Percentiles rank a stretch among this genome's conserved stretches.
Conservation (phyloP, 768 basidiomycete species). For the Lentinula detonsa region DNA sequence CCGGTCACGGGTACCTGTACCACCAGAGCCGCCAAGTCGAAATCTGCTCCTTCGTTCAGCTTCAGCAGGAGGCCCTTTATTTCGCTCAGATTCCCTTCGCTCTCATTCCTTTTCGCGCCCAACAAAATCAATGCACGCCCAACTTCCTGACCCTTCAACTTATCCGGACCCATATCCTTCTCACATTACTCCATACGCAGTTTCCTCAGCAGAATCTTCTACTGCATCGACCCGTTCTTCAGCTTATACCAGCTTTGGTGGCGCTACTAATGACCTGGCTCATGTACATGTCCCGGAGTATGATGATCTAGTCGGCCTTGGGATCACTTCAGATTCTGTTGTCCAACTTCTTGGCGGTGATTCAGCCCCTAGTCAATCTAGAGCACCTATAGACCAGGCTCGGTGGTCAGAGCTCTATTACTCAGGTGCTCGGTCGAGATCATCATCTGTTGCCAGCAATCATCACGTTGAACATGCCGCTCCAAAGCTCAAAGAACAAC, state of each 20-base stretch:
- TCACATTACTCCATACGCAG: slow-evolving; percentile 26
- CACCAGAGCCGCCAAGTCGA: slow-evolving; percentile 14
- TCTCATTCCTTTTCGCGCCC: slow-evolving; percentile 32
- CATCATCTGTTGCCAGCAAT: slow-evolving; percentile 56
- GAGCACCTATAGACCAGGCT: slow-evolving; percentile 53
- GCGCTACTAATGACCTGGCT: slow-evolving; percentile 54
- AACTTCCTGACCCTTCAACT: slow-evolving; percentile 52
- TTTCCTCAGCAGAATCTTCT: slow-evolving; percentile 68
- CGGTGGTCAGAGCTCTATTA: slow-evolving; percentile 76
- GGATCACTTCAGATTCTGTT: slow-evolving; percentile 62
- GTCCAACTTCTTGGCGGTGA: slow-evolving; percentile 57
- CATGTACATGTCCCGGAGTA: slow-evolving; percentile 62
- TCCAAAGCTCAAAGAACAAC: slow-evolving; percentile 51
- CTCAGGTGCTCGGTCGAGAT: slow-evolving; percentile 58
- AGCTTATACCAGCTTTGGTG: slow-evolving; percentile 70
- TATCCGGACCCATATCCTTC: slow-evolving; percentile 37
- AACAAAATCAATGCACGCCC: slow-evolving; percentile 65
- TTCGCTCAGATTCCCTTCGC: slow-evolving; percentile 37
- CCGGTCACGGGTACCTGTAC: neutral
- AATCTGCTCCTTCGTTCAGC: slow-evolving; percentile 30
- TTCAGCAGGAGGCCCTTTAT: slow-evolving; percentile 33
- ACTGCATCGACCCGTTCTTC: slow-evolving; percentile 70
- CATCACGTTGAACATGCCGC: slow-evolving; percentile 30
- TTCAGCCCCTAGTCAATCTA: slow-evolving; percentile 36
- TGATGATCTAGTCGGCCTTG: slow-evolving; percentile 42